phyloP scores from a whole-genome alignment of 75 land plant species.

The Ceratopteris richardii region DNA sequence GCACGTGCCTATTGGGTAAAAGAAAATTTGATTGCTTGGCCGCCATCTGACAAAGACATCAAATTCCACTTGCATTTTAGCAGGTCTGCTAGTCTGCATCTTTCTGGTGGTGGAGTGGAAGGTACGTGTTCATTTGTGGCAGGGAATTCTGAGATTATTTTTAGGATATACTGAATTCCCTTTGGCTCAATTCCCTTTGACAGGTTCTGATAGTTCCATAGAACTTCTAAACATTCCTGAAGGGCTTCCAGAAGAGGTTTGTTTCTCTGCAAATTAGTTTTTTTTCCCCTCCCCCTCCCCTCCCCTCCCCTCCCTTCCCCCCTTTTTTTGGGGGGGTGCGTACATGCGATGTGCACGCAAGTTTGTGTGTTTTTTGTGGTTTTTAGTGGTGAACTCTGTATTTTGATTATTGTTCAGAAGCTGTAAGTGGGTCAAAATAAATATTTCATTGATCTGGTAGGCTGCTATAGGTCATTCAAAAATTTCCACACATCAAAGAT shows the following conservation, averaged over 20 bases:
- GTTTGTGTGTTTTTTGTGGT: too few species aligned
- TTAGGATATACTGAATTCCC: too few species aligned
- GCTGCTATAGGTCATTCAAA: constrained; percentile 49
- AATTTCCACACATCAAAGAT: constrained; percentile 68
- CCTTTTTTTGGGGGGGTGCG: too few species aligned
- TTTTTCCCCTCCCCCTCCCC: too few species aligned
- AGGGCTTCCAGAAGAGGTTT: constrained; percentile 57
- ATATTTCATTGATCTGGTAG: too few species aligned
- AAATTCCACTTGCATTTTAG: constrained; percentile 59
- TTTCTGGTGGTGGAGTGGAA: constrained; percentile 47
- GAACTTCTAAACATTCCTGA: constrained; percentile 35
- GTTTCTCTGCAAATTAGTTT: too few species aligned
- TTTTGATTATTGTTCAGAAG: too few species aligned
- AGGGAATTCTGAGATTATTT: too few species aligned
- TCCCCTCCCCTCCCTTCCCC: too few species aligned
- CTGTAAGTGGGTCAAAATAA: too few species aligned
- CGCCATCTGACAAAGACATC: constrained; percentile 31
- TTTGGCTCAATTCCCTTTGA: neutral
- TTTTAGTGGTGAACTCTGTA: too few species aligned
- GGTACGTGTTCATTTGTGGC: constrained; percentile 25
- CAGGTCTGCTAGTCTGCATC: constrained; percentile 34
- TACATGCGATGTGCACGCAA: too few species aligned
- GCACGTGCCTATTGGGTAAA: constrained; percentile 81
- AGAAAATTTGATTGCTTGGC: constrained; percentile 64
- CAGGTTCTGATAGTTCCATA: constrained; percentile 56